These are phyloP conservation scores for Coelastrella sp. DNA, from an alignment of 139 green algal species.

Conservation along the genomic window DNA sequence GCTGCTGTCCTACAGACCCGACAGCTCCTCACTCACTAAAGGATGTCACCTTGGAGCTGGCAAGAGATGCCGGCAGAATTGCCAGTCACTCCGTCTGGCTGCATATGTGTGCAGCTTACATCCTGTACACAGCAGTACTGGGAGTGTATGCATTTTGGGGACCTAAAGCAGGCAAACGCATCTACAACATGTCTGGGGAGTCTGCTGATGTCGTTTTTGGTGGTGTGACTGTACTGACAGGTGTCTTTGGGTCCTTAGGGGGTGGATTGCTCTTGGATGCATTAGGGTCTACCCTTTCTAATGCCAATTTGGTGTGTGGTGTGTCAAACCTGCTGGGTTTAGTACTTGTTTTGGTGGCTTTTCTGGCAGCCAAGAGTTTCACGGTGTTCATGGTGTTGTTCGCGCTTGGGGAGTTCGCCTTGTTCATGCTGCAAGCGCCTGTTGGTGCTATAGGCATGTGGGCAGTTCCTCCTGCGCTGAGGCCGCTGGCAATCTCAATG, in stretches of 20 bases:
- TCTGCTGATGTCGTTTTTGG: constrained; percentile 90
- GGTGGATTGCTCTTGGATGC: constrained; percentile 87
- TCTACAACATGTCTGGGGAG: constrained; percentile 53
- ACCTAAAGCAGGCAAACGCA: constrained; percentile 56
- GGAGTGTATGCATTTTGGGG: constrained; percentile 78
- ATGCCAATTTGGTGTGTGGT: constrained; percentile 74
- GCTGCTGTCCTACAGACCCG: constrained; percentile 3
- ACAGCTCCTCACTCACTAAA: constrained; percentile 13
- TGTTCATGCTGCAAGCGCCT: constrained; percentile 83
- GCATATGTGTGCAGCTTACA: constrained; percentile 58
- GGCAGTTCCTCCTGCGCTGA: constrained; percentile 83
- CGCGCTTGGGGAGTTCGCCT: constrained; percentile 70
- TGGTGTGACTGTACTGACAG: constrained; percentile 88
- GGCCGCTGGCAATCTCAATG: constrained; percentile 85
- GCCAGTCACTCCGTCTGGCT: constrained; percentile 67
- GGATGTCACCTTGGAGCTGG: constrained; percentile 43
- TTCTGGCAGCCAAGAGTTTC: constrained; percentile 66
- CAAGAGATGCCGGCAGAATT: constrained; percentile 55
- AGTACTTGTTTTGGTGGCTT: constrained; percentile 70
- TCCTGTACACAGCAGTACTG: constrained; percentile 83
- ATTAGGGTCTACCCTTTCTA: constrained; percentile 74
- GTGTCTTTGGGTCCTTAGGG: constrained; percentile 78
- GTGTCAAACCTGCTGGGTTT: constrained; percentile 59
- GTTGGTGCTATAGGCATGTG: constrained; percentile 83
- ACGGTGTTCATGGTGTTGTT: constrained; percentile 72